Percentiles rank a stretch among this genome's conserved stretches.
phyloP scores from a whole-genome alignment of 257 asterid genomes.

The Linaria vulgaris region DNA sequence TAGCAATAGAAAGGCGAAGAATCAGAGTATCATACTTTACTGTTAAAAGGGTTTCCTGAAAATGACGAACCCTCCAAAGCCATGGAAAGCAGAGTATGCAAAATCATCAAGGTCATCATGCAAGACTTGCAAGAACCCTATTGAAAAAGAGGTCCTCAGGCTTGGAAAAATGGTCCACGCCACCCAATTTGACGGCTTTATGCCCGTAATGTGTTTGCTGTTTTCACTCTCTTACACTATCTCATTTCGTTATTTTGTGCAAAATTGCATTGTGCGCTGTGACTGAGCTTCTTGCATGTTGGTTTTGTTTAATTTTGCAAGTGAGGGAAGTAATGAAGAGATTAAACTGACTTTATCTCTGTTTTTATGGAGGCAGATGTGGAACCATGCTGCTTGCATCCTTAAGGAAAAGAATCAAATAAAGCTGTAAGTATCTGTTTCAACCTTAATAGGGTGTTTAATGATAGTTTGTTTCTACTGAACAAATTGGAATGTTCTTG shows the following conservation, averaged over 20 bases:
- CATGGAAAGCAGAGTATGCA: constrained; percentile 94
- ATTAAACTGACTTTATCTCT: constrained; percentile 33
- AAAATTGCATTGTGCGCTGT: too few species aligned
- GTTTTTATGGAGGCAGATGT: constrained; percentile 66
- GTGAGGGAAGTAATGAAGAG: too few species aligned
- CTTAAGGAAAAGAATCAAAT: constrained; percentile 72
- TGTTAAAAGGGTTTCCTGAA: too few species aligned
- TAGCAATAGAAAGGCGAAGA: background rate
- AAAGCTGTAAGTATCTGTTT: constrained; percentile 53
- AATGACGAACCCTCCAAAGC: constrained; percentile 89
- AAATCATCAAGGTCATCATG: constrained; percentile 90
- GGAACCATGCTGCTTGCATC: constrained; percentile 93
- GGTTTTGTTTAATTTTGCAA: too few species aligned
- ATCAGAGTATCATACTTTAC: background rate
- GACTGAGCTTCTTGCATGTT: too few species aligned
- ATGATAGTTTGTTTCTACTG: constrained; percentile 3
- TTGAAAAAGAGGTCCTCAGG: constrained; percentile 71
- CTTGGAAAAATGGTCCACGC: constrained; percentile 96
- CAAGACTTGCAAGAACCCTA: constrained; percentile 70
- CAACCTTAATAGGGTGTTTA: background rate
- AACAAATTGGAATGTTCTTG: constrained; percentile 4
- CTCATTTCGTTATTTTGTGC: too few species aligned
- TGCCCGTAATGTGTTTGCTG: constrained; percentile 61
- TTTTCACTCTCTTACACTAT: too few species aligned
- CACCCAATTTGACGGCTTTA: constrained; percentile 82